Conservation (phyloP, 2,329 filamentous ascomycete species). For the Talaromyces marneffei region DNA sequence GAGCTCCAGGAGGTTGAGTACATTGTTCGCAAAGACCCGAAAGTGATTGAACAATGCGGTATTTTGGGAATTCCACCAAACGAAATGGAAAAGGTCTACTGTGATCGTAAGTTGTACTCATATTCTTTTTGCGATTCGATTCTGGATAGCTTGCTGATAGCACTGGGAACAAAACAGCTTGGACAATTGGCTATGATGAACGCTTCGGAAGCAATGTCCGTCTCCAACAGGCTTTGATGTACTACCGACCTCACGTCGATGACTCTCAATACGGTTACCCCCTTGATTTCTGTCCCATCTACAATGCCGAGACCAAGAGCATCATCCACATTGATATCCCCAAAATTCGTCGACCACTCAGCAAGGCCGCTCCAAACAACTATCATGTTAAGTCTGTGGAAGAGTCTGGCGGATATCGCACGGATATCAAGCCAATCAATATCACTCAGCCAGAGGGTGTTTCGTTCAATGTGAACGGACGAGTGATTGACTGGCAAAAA, state of each 20-base stretch:
- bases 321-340: slow-evolving; percentile 83
- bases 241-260: slow-evolving; percentile 79
- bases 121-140: not conserved
- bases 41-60: slow-evolving; percentile 84
- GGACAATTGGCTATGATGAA: slow-evolving; percentile 93
- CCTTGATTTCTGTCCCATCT: slow-evolving; percentile 91
- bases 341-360: slow-evolving; percentile 67
- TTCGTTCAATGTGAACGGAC: slow-evolving; percentile 70
- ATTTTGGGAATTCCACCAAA: slow-evolving; percentile 72
- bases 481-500: slow-evolving; percentile 81
- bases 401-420: slow-evolving; percentile 64
- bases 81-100: slow-evolving; percentile 94
- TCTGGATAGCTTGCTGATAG: not conserved
- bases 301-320: slow-evolving; percentile 69
- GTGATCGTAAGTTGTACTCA: slow-evolving; percentile 59
- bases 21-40: slow-evolving; percentile 68
- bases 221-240: slow-evolving; percentile 91
- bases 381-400: slow-evolving; percentile 70
- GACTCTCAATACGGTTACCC: slow-evolving; percentile 88
- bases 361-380: slow-evolving; percentile 65
- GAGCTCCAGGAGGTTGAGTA: slow-evolving; percentile 77
- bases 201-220: slow-evolving; percentile 72
- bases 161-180: slow-evolving; percentile 49
- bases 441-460: slow-evolving; percentile 86
- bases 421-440: slow-evolving; percentile 76